Evolutionary conservation across 2,329 filamentous ascomycete genomes (phyloP).

Genomic region (Gliomastix tumulicola): DNA sequence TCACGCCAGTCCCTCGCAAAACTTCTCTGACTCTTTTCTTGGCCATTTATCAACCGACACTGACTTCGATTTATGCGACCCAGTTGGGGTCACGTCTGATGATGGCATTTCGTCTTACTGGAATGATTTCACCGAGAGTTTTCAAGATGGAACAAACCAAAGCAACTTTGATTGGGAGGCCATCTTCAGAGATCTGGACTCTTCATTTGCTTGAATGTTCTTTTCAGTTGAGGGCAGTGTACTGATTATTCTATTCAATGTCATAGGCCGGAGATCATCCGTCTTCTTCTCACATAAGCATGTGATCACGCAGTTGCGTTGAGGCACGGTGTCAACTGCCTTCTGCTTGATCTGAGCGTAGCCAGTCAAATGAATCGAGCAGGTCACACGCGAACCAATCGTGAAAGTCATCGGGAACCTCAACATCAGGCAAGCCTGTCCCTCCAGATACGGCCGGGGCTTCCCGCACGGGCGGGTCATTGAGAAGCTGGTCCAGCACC

Average conservation of each 20-base stretch:
- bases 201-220: neutral
- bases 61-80: neutral
- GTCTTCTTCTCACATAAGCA: no score
- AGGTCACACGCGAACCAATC: slow-evolving; percentile 36
- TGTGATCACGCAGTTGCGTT: no score
- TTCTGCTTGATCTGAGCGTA: slow-evolving; percentile 20
- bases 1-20: no score
- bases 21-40: neutral
- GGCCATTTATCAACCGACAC: neutral
- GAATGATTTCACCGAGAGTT: neutral
- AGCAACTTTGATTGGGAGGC: neutral
- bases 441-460: neutral
- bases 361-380: slow-evolving; percentile 41
- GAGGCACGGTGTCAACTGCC: no score
- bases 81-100: neutral
- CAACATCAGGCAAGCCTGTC: neutral
- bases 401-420: neutral
- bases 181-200: neutral
- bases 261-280: no score
- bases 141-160: neutral
- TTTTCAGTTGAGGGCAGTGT: no score
- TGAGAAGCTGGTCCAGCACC: slow-evolving; percentile 41
- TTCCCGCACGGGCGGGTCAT: slow-evolving; percentile 9
- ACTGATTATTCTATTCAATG: no score
- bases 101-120: neutral